Percentiles rank a stretch among this genome's conserved stretches.
phyloP scores from a whole-genome alignment of 805 yeast genomes.

The Teunomyces pallodes region DNA sequence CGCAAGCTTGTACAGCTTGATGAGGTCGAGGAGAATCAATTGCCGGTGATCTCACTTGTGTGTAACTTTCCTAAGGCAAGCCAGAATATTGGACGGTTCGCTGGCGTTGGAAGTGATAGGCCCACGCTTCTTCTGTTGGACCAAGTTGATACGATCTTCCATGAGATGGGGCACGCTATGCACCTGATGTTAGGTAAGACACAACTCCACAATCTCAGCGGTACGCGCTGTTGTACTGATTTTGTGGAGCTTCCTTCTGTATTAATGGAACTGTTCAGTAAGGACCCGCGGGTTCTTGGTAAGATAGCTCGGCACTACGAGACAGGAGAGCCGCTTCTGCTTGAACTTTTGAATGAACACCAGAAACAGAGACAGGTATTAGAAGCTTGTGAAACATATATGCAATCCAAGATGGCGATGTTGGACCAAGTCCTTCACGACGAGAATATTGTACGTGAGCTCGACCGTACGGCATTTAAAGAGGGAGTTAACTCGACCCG shows the following conservation, averaged over 20 bases:
- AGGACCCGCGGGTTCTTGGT: constrained; percentile 70
- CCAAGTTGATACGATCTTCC: constrained; percentile 92
- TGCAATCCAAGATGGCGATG: constrained; percentile 87
- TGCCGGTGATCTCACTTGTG: constrained; percentile 86
- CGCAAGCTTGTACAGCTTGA: constrained; percentile 30
- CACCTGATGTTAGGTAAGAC: constrained; percentile 97
- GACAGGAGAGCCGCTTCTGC: constrained; percentile 62
- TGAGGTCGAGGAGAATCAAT: constrained; percentile 58
- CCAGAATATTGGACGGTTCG: constrained; percentile 30
- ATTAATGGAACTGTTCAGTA: constrained; percentile 91
- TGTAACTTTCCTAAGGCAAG: constrained; percentile 65
- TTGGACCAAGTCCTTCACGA: constrained; percentile 79
- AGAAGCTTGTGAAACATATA: constrained; percentile 70
- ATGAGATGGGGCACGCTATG: constrained; percentile 99
- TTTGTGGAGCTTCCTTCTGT: constrained; percentile 96
- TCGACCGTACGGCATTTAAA: constrained; percentile 10
- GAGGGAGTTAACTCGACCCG: constrained; percentile 52
- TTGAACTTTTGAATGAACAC: constrained; percentile 47
- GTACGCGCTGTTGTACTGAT: constrained; percentile 93
- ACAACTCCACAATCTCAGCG: constrained; percentile 83
- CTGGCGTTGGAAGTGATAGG: constrained; percentile 18
- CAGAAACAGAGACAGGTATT: constrained; percentile 52
- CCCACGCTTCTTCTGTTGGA: constrained; percentile 63
- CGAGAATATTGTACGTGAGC: constrained; percentile 24
- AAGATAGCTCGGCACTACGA: constrained; percentile 69